Evolutionary conservation across 345 rosid species (phyloP).

Genomic region (Reutealis trisperma): DNA sequence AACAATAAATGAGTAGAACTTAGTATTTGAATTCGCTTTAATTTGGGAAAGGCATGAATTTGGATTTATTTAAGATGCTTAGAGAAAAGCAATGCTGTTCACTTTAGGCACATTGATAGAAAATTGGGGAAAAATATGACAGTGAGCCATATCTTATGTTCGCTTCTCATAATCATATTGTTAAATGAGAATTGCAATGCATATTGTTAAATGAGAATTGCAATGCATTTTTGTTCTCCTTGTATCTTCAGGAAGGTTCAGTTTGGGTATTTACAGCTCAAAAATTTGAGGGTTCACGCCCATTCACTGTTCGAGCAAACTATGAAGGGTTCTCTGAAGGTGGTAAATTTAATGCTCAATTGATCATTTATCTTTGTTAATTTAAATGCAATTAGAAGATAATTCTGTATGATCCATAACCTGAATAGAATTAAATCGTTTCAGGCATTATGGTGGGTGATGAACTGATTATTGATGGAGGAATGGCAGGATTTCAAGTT

Average conservation of each 20-base stretch:
- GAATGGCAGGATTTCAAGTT: constrained; percentile 74
- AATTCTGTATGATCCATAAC: not conserved
- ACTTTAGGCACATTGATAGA: not conserved
- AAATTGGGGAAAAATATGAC: not conserved
- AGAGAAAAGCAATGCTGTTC: not conserved
- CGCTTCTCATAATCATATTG: not conserved
- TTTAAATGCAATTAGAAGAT: constrained; percentile 9
- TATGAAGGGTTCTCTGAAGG: constrained; percentile 70
- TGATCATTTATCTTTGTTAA: not conserved
- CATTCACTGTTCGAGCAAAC: constrained; percentile 63
- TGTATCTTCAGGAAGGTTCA: constrained; percentile 55
- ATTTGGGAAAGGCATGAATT: not conserved
- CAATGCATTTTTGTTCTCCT: not conserved
- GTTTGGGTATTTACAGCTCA: constrained; percentile 60
- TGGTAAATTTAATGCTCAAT: constrained; percentile 11
- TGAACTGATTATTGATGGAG: constrained; percentile 68
- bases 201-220: not conserved
- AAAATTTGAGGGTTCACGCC: constrained; percentile 50
- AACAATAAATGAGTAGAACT: not conserved
- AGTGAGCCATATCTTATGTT: not conserved
- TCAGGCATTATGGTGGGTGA: constrained; percentile 71
- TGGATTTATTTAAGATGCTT: not conserved
- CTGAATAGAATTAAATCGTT: not conserved
- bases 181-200: not conserved
- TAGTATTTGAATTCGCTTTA: not conserved